Percentiles rank a stretch among this genome's conserved stretches.
These are phyloP conservation scores for Coelastrella sp. DNA, from an alignment of 139 green algal genomes.

Conservation along the genomic window DNA sequence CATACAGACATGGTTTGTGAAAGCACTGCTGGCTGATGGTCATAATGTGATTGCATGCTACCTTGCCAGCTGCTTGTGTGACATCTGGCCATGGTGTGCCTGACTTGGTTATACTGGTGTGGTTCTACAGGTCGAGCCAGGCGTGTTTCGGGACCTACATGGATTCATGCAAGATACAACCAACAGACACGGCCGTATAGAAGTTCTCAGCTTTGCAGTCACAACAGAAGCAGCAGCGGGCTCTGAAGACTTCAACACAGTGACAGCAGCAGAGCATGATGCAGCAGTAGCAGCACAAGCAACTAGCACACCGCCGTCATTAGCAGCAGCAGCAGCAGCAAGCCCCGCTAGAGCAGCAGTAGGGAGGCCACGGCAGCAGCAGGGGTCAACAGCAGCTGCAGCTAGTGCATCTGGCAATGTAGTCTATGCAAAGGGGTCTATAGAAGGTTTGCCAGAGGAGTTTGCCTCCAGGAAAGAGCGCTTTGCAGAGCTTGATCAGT, in stretches of 20 bases:
- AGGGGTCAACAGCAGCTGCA: not conserved
- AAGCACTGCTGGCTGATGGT: too few species aligned
- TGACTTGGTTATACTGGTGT: too few species aligned
- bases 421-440: slow-evolving; percentile 75
- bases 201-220: slow-evolving; percentile 88
- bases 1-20: too few species aligned
- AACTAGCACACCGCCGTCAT: not conserved
- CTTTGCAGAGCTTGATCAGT: slow-evolving; percentile 88
- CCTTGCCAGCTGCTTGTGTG: too few species aligned
- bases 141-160: slow-evolving; percentile 88
- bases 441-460: slow-evolving; percentile 81
- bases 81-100: too few species aligned
- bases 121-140: slow-evolving; percentile 90
- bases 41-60: too few species aligned
- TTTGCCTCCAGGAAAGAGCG: slow-evolving; percentile 78
- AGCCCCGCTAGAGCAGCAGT: slow-evolving; percentile 6
- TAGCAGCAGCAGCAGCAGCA: not conserved
- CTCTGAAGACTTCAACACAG: slow-evolving; percentile 26
- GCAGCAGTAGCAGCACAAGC: not conserved
- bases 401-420: slow-evolving; percentile 43
- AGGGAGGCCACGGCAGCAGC: slow-evolving; percentile 1
- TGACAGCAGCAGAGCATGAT: not conserved
- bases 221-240: slow-evolving; percentile 51
- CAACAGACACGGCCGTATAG: slow-evolving; percentile 76
- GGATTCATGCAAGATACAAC: slow-evolving; percentile 72